Evolutionary conservation across 2,329 filamentous ascomycete species (phyloP).

Genomic region (Fusarium neocosmosporiellum): DNA sequence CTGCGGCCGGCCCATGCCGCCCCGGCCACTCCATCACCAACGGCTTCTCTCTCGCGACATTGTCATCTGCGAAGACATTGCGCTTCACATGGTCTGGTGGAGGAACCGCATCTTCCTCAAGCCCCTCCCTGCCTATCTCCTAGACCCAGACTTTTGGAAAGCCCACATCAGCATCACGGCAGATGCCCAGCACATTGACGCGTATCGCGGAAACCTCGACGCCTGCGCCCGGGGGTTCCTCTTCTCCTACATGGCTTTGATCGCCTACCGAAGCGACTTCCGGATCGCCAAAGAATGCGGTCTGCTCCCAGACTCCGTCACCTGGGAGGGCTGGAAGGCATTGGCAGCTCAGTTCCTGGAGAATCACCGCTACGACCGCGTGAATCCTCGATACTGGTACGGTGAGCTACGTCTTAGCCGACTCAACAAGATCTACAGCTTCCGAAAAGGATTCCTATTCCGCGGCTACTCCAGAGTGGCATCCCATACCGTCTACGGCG

Average conservation of each 20-base stretch:
- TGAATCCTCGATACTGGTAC: conserved; percentile 53
- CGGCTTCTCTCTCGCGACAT: conserved; percentile 48
- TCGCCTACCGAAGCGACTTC: conserved; percentile 54
- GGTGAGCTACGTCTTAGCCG: conserved; percentile 56
- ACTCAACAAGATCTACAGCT: conserved; percentile 47
- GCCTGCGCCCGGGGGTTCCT: conserved; percentile 52
- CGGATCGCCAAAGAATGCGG: conserved; percentile 48
- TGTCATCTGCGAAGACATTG: conserved; percentile 50
- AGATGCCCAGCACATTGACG: conserved; percentile 10
- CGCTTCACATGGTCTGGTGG: conserved; percentile 55
- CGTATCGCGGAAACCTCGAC: conserved; percentile 16
- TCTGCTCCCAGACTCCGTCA: conserved; percentile 49
- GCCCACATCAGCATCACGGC: conserved; percentile 40
- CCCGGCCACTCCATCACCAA: conserved; percentile 53
- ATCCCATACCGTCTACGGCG: conserved; percentile 29
- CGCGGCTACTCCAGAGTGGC: conserved; percentile 33
- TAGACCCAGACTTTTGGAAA: conserved; percentile 52
- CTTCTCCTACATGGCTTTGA: conserved; percentile 51
- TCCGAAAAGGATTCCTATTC: conserved; percentile 22
- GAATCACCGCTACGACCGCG: conserved; percentile 43
- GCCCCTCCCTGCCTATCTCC: conserved; percentile 54
- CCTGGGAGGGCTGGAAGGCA: conserved; percentile 53
- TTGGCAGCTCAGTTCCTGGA: conserved; percentile 40
- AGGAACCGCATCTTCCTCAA: conserved; percentile 52
- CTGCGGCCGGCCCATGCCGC: conserved; percentile 46